These are phyloP conservation scores for Talaromyces marneffei DNA, from an alignment of 2,329 filamentous ascomycete species.

Conservation along the genomic window DNA sequence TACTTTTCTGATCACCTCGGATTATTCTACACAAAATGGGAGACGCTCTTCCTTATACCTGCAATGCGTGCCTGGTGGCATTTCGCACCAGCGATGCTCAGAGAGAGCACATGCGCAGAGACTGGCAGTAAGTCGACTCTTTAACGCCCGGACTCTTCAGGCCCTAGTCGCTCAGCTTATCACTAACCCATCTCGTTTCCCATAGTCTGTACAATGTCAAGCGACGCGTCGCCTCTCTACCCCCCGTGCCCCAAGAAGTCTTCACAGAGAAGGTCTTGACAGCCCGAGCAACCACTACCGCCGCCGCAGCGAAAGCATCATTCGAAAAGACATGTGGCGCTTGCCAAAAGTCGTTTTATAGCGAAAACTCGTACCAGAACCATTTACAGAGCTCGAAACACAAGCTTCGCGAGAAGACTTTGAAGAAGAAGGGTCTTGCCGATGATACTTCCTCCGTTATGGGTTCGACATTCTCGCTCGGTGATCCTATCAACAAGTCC, in stretches of 20 bases:
- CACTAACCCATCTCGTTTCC: neutral
- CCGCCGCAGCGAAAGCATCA: conserved; percentile 78
- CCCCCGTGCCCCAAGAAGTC: conserved; percentile 82
- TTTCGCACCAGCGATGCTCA: conserved; percentile 92
- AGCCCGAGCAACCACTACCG: conserved; percentile 75
- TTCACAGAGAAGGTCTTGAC: conserved; percentile 95
- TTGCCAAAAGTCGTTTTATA: conserved; percentile 91
- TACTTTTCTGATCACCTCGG: neutral
- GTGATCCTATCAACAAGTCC: conserved; percentile 59
- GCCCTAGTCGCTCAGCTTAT: neutral
- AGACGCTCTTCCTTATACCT: conserved; percentile 79
- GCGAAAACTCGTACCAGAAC: conserved; percentile 91
- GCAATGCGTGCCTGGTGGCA: conserved; percentile 96
- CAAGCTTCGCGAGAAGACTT: conserved; percentile 57
- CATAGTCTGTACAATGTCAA: conserved; percentile 88
- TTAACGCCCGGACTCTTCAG: no score
- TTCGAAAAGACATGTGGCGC: conserved; percentile 77
- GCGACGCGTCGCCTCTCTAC: conserved; percentile 81
- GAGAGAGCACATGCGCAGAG: conserved; percentile 92
- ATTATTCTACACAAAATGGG: neutral
- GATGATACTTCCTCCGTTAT: conserved; percentile 77
- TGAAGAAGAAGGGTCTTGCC: conserved; percentile 40
- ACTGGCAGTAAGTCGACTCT: conserved; percentile 80
- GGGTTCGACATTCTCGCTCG: conserved; percentile 86
- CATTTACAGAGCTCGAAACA: conserved; percentile 90